Conservation (phyloP, 2,329 filamentous ascomycete genomes). For the Penicillium sp. region DNA sequence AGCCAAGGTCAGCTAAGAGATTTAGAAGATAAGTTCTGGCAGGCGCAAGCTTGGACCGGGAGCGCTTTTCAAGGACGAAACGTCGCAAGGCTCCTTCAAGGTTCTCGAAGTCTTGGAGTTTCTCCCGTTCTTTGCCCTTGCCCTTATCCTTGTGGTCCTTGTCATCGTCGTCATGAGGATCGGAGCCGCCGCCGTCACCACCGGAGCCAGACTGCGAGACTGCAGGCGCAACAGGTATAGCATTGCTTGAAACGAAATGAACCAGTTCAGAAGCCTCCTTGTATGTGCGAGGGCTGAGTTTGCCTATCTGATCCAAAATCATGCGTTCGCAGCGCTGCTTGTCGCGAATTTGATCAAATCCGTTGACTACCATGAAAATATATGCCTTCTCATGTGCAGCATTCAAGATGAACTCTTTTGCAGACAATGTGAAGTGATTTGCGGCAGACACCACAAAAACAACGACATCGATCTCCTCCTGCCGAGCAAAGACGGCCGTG, state of each 20-base stretch:
- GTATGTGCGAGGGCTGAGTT: slow-evolving; percentile 85
- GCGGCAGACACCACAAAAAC: slow-evolving; percentile 97
- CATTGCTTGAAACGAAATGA: slow-evolving; percentile 97
- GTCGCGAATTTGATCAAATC: slow-evolving; percentile 90
- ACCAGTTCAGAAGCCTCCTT: slow-evolving; percentile 92
- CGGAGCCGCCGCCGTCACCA: slow-evolving; percentile 56
- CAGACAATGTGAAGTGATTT: slow-evolving; percentile 95
- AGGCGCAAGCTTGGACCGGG: slow-evolving; percentile 90
- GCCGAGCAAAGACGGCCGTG: slow-evolving; percentile 91
- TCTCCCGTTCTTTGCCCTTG: slow-evolving; percentile 86
- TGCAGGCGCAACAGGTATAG: slow-evolving; percentile 69
- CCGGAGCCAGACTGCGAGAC: slow-evolving; percentile 51
- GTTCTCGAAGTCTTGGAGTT: slow-evolving; percentile 82
- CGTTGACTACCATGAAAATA: slow-evolving; percentile 98
- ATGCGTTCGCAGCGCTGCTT: slow-evolving; percentile 87
- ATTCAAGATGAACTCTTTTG: slow-evolving; percentile 96
- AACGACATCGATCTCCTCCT: slow-evolving; percentile 98
- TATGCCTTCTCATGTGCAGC: slow-evolving; percentile 97
- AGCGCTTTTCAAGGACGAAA: slow-evolving; percentile 94
- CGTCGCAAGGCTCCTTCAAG: slow-evolving; percentile 84
- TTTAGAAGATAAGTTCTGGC: slow-evolving; percentile 95
- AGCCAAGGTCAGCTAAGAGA: slow-evolving; percentile 81
- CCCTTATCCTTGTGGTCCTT: slow-evolving; percentile 69
- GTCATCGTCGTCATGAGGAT: slow-evolving; percentile 50
- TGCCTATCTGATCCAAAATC: slow-evolving; percentile 84